Evolutionary conservation across 805 yeast genomes (phyloP).

Genomic region (Metschnikowia reukaufii): DNA sequence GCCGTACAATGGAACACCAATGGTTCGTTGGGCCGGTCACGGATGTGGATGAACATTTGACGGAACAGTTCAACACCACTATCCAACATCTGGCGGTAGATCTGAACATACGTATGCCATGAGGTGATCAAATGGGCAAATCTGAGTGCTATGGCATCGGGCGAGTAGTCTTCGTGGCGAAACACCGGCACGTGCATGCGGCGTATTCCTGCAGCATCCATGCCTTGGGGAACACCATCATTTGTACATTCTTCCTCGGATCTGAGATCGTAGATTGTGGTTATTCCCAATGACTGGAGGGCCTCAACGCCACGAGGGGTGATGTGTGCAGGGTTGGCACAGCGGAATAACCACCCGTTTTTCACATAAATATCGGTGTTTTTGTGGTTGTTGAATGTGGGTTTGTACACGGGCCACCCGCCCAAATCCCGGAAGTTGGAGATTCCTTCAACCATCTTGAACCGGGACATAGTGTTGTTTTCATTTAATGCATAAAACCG

Average conservation of each 20-base stretch:
- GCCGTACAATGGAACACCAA: constrained; percentile 78
- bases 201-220: constrained; percentile 43
- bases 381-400: constrained; percentile 16
- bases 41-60: constrained; percentile 52
- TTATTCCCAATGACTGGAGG: no score
- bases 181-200: constrained; percentile 61
- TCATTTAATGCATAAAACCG: constrained; percentile 47
- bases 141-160: constrained; percentile 59
- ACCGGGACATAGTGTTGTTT: constrained; percentile 46
- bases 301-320: constrained; percentile 53
- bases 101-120: constrained; percentile 61
- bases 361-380: constrained; percentile 41
- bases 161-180: constrained; percentile 54
- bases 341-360: constrained; percentile 57
- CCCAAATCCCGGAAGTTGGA: constrained; percentile 79
- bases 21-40: constrained; percentile 47
- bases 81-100: constrained; percentile 58
- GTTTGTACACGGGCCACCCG: constrained; percentile 55
- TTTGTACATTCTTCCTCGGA: constrained; percentile 54
- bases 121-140: constrained; percentile 55
- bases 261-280: constrained; percentile 72
- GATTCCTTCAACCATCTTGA: constrained; percentile 66
- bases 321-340: constrained; percentile 58
- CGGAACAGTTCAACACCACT: constrained; percentile 50
- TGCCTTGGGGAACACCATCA: constrained; percentile 41